Evolutionary conservation across 2,329 filamentous ascomycete genomes (phyloP).

Genomic region (Fusarium odoratissimum): DNA sequence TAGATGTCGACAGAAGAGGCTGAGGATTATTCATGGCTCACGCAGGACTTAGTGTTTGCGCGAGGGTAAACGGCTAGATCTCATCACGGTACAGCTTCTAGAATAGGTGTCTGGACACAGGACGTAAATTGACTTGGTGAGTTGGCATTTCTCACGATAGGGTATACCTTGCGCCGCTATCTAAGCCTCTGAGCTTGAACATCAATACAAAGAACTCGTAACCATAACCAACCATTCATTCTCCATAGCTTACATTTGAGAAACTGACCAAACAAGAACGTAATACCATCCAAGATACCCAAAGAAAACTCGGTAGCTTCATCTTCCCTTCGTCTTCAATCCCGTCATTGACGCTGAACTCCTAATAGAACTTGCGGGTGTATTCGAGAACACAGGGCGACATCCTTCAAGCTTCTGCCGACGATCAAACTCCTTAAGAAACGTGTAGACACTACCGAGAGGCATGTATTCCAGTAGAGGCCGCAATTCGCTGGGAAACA

Average conservation of each 20-base stretch:
- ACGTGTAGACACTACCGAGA: conserved; percentile 36
- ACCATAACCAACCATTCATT: background rate
- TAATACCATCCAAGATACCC: fast-evolving
- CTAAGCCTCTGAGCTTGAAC: background rate
- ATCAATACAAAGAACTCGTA: background rate
- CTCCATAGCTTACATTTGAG: background rate
- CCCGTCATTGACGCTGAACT: conserved; percentile 36
- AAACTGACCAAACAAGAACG: background rate
- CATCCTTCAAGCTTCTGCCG: conserved; percentile 29
- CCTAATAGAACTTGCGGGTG: conserved; percentile 32
- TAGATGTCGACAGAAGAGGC: background rate
- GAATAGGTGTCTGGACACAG: background rate
- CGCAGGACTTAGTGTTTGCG: background rate
- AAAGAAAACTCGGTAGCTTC: background rate
- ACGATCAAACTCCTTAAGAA: conserved; percentile 39
- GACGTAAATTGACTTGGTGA: background rate
- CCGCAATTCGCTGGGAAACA: conserved; percentile 36
- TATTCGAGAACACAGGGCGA: background rate
- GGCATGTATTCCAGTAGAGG: conserved; percentile 40
- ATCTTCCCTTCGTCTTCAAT: conserved; percentile 4
- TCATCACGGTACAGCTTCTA: fast-evolving
- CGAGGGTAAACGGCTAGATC: fast-evolving
- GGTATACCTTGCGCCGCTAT: background rate
- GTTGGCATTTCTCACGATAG: background rate
- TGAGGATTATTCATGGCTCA: fast-evolving